phyloP scores from a whole-genome alignment of 2,329 filamentous ascomycete species.

The Fusarium virguliforme region DNA sequence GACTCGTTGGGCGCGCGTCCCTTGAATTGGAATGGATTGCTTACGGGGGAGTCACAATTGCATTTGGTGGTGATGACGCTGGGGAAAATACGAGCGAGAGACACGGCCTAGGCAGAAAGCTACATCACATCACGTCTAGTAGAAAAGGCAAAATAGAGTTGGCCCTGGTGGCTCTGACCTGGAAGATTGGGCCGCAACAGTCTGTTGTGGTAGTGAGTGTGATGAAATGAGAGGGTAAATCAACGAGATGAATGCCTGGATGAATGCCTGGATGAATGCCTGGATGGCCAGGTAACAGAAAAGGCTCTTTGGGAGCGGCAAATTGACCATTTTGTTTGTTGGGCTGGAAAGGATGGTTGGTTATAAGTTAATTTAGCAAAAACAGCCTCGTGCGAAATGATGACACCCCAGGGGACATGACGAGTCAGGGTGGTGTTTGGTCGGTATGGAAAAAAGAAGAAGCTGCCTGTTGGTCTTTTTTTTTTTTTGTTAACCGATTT shows the following conservation, averaged over 20 bases:
- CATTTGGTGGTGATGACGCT: neutral
- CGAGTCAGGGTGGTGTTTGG: conserved; percentile 32
- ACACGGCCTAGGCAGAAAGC: conserved; percentile 6
- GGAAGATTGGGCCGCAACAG: conserved; percentile 3
- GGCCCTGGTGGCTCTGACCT: neutral
- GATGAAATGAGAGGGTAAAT: conserved; percentile 12
- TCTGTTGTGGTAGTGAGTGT: neutral
- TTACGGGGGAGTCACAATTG: conserved; percentile 13
- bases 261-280: neutral
- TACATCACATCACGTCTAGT: too few species aligned
- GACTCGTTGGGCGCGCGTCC: conserved; percentile 17
- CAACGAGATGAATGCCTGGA: conserved; percentile 8
- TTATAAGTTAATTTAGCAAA: conserved; percentile 31
- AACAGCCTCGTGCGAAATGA: conserved; percentile 41
- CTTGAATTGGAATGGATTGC: conserved; percentile 24
- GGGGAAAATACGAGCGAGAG: conserved; percentile 10
- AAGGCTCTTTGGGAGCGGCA: neutral
- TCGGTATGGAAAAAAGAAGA: neutral
- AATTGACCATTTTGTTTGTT: conserved; percentile 19
- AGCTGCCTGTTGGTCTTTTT: too few species aligned
- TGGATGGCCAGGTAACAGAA: conserved; percentile 1
- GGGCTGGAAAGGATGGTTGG: conserved; percentile 22
- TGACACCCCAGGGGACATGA: conserved; percentile 25
- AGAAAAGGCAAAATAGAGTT: conserved; percentile 25
- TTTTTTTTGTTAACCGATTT: too few species aligned